Conservation (phyloP, 768 basidiomycete genomes). For the Lactifluus pinguis region DNA sequence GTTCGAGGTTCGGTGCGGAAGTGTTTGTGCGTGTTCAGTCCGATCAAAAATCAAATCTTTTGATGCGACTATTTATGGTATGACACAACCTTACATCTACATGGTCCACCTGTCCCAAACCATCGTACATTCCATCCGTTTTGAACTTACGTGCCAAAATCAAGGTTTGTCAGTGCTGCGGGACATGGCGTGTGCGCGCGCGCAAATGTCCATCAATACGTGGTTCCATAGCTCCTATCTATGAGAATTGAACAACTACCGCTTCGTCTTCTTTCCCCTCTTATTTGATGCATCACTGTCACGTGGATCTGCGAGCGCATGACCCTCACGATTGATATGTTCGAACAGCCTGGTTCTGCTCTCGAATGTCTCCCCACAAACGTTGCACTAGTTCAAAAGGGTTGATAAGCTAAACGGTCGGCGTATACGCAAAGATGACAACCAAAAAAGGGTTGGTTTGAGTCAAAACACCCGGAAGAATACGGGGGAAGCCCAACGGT, state of each 20-base stretch:
- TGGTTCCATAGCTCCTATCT: background rate
- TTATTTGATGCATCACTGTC: constrained; percentile 19
- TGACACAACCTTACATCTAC: constrained; percentile 5
- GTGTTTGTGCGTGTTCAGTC: background rate
- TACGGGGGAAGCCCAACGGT: background rate
- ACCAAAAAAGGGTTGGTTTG: background rate
- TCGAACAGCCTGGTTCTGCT: constrained; percentile 68
- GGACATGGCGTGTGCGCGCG: background rate
- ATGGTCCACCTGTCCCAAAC: background rate
- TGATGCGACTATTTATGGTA: constrained; percentile 10
- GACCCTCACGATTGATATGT: constrained; percentile 63
- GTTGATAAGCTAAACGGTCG: background rate
- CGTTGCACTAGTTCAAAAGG: constrained; percentile 46
- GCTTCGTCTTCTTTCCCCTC: constrained; percentile 32
- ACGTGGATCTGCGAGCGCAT: constrained; percentile 45
- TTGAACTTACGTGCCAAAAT: constrained; percentile 7
- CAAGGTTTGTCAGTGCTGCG: background rate
- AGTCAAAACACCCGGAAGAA: too few relatives aligned
- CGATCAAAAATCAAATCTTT: constrained; percentile 4
- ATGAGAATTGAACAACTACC: constrained; percentile 1
- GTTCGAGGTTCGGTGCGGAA: constrained; percentile 7
- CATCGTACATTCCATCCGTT: background rate
- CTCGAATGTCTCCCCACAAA: constrained; percentile 52
- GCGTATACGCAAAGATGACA: background rate
- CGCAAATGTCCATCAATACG: background rate